Evolutionary conservation across 768 basidiomycete species (phyloP), one percentile per base, ranked within the genome.

Genomic region (Lactarius akahatsu): DNA sequence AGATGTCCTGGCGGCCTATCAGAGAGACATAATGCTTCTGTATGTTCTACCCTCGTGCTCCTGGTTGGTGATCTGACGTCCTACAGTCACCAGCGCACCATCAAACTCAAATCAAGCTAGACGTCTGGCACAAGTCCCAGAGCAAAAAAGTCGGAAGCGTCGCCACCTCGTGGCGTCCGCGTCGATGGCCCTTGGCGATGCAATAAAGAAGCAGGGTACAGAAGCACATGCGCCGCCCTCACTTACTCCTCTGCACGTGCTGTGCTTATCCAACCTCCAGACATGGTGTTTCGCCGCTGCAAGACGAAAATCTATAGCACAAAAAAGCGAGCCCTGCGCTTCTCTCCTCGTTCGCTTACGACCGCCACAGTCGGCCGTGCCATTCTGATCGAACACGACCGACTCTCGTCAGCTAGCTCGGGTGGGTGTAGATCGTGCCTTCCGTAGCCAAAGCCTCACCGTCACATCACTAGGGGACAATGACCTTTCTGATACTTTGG

Each of bases 1-100:
- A 87, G 63, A 87, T 80, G 71, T 80, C 83, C 36, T 90, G 89
- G 89, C 74, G 87, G 28, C 88, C 90, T 1, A 85, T 90, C 76
- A 85, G 57, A 87, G 85, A 67, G 78, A 81, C 1, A 74, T 74
- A 0, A 82, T 86, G 63, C 69, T 73, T 32, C 77, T 89, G 89
- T 90, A 72, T 63, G 86, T 79, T 23, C 1, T 13, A 34, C 60
- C 60, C 3, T 28, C 13, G 28, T 3, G 15, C 28, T 26, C 23
- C 16, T 60, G n/a, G 23, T 34, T 20, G 0, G 20, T 36, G 16
- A 10, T 56, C 28, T 59, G 52, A 63, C 43, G 0, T 23, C 18
- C 5, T 41, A 8, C 59, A 88, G 87, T 43, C 73, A 76, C 23
- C 77, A 82, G 79, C 74, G 0, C 72, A 78, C 23, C 59, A 66